phyloP scores from a whole-genome alignment of 805 yeast species.

The Wickerhamomyces queroliae region DNA sequence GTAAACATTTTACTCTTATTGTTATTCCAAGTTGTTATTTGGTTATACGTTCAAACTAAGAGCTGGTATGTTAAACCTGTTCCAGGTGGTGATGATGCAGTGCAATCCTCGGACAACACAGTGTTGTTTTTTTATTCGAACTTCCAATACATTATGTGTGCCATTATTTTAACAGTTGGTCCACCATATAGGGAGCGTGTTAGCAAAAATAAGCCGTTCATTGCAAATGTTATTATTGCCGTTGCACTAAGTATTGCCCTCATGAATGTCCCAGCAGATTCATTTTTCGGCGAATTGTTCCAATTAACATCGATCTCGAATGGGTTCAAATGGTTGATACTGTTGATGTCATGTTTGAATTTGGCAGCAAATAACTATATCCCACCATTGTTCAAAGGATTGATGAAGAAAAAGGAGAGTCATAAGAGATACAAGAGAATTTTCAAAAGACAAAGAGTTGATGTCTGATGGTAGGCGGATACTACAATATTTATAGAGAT shows the following conservation, averaged over 20 bases:
- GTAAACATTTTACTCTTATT: slow-evolving; percentile 65
- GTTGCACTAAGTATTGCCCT: slow-evolving; percentile 42
- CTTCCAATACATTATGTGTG: slow-evolving; percentile 83
- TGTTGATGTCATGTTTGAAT: slow-evolving; percentile 42
- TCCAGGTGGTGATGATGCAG: slow-evolving; percentile 78
- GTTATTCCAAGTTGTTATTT: slow-evolving; percentile 60
- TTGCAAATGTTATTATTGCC: slow-evolving; percentile 52
- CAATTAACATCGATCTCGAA: slow-evolving; percentile 62
- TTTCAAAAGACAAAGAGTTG: slow-evolving; percentile 14
- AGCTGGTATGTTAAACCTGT: slow-evolving; percentile 79
- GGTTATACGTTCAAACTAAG: slow-evolving; percentile 52
- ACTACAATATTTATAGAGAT: neutral
- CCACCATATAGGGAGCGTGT: slow-evolving; percentile 88
- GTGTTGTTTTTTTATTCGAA: slow-evolving; percentile 74
- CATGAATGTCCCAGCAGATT: slow-evolving; percentile 47
- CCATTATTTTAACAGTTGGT: slow-evolving; percentile 82
- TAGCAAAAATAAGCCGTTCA: slow-evolving; percentile 61
- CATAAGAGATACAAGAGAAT: slow-evolving; percentile 32
- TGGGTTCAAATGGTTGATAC: slow-evolving; percentile 45
- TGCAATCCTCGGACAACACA: slow-evolving; percentile 86
- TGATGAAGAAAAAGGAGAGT: slow-evolving; percentile 30
- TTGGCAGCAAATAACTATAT: slow-evolving; percentile 30
- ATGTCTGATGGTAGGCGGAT: slow-evolving; percentile 3
- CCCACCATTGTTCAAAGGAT: slow-evolving; percentile 26
- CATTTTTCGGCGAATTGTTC: slow-evolving; percentile 61